phyloP scores from a whole-genome alignment of 2,329 filamentous ascomycete genomes.

The Nemania diffusa region DNA sequence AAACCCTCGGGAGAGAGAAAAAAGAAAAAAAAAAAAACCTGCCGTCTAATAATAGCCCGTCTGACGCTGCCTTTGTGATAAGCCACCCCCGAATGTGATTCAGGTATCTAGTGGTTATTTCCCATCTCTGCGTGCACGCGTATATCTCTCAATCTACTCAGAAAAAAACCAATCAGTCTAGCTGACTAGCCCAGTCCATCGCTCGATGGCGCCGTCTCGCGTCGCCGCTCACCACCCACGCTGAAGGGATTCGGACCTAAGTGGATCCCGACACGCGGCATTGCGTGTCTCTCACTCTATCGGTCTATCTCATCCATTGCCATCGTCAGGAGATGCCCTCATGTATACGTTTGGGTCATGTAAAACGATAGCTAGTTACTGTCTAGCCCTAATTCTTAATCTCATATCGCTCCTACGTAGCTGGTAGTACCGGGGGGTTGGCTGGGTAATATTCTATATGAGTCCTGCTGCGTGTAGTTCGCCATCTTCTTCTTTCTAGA shows the following conservation, averaged over 20 bases:
- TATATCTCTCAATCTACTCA: neutral
- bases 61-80: neutral
- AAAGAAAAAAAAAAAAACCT: neutral
- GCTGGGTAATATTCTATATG: neutral
- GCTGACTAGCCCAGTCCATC: neutral
- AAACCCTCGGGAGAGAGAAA: neutral
- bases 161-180: neutral
- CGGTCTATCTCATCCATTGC: neutral
- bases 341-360: neutral
- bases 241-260: neutral
- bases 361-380: neutral
- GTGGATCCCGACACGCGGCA: constrained; percentile 22
- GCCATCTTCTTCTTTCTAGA: neutral
- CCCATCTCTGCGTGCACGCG: too few relatives aligned
- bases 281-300: constrained; percentile 8
- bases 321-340: neutral
- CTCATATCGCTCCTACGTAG: neutral
- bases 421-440: neutral
- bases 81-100: neutral
- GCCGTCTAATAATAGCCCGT: neutral
- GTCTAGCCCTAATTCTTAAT: neutral
- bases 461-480: neutral
- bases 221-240: neutral
- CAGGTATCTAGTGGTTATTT: neutral
- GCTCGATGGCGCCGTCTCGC: neutral